phyloP scores from a whole-genome alignment of 768 basidiomycete genomes.

The Suillus discolor region DNA sequence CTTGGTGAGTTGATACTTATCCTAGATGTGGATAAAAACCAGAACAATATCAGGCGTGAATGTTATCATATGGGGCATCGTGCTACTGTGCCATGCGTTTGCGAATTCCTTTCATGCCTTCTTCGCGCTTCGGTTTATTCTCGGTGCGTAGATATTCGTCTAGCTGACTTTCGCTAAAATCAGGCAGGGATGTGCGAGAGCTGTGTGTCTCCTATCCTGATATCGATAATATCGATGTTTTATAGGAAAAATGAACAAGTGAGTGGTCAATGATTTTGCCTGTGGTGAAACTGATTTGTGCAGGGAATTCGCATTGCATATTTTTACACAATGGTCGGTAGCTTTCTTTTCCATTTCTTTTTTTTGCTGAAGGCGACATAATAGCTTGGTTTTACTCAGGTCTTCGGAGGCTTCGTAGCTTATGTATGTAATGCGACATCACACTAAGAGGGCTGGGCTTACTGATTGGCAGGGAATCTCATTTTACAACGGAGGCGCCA shows the following conservation, averaged over 20 bases:
- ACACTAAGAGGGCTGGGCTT: background rate
- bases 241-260: conserved; percentile 45
- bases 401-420: conserved; percentile 42
- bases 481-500: conserved; percentile 31
- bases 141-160: conserved; percentile 25
- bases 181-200: conserved; percentile 39
- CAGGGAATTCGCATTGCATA: conserved; percentile 36
- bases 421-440: conserved; percentile 24
- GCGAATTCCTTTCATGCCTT: conserved; percentile 37
- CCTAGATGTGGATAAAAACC: background rate
- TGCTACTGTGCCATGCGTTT: conserved; percentile 38
- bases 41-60: conserved; percentile 30
- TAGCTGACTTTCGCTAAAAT: background rate
- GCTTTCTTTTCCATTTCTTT: background rate
- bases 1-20: conserved; percentile 28
- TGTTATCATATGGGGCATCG: conserved; percentile 41
- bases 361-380: conserved; percentile 5
- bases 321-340: conserved; percentile 40
- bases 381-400: conserved; percentile 32
- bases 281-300: background rate
- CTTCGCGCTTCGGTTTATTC: conserved; percentile 41
- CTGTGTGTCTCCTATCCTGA: conserved; percentile 41
- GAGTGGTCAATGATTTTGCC: background rate
- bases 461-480: conserved; percentile 31
- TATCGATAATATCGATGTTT: conserved; percentile 41